Base-by-base conservation (phyloP, 2,329 filamentous ascomycete species). In the Sporothrix pallida region DNA sequence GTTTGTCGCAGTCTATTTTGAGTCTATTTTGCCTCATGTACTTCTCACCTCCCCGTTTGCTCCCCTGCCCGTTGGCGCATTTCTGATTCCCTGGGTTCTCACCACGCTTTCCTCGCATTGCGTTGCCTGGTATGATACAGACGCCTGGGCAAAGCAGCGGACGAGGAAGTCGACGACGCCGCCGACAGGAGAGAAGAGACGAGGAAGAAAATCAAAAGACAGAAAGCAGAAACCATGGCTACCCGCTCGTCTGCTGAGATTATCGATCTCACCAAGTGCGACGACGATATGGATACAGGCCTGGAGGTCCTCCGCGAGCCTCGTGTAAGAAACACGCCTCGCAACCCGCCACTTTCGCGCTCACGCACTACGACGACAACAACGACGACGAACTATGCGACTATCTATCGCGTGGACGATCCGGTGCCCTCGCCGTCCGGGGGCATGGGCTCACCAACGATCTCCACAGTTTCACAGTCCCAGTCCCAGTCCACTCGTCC, bases 181-280 rank as follows among this genome's bases (percentile, higher is more conserved):
- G 31, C 70, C 70, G 65, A 20, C 62, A 67, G 62, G 62, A 44
- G 23, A 20, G 6, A 20, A 13, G 42, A 67, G 20, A 37, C 31
- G 31, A 17, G n/a, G 13, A 2, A 37, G 42, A n/a, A 37, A 26
- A 31, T 17, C 54, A 12, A 2, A 44, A 26, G 31, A 37, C n/a
- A 63, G 26, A 37, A 17, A 50, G 2, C 50, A 48, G 46, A 23
- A 15, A 72, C 37, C 48, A 75, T 76, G 74, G 56, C 73, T 13
- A 17, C 65, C n/a, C 37, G 15, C 52, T 37, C 7, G 2, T 15
- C 44, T 44, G 31, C 68, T n/a, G 74, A 76, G 50, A 56, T 76
- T 37, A 76, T 76, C 12, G 75, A 76, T 52, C 74, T 76, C 54
- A 76, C 75, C 9, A 46, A 60, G 46, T 68, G 69, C 69, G 75